Evolutionary conservation across 441 rosid species (phyloP).

Genomic region (Metrosideros polymorpha): DNA sequence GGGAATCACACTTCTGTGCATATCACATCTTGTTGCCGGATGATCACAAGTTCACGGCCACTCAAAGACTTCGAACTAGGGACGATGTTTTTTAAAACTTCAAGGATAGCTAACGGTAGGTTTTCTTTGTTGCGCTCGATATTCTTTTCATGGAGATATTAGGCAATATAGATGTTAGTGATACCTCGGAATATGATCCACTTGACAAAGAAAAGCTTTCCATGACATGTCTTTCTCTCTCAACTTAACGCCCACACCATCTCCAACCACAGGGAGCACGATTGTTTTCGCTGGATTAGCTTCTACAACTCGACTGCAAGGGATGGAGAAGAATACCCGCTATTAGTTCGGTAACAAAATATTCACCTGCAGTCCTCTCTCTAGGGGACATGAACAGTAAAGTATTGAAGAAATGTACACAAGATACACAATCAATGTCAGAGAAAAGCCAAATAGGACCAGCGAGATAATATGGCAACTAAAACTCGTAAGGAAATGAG

Average conservation of each 20-base stretch:
- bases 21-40: not conserved
- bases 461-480: not conserved
- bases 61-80: not conserved
- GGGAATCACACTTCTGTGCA: not conserved
- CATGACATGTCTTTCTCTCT: conserved; percentile 68
- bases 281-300: conserved; percentile 64
- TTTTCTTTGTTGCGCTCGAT: not conserved
- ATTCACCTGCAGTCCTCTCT: not conserved
- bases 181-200: conserved; percentile 40
- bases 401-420: not conserved
- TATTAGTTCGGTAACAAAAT: not conserved
- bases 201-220: conserved; percentile 48
- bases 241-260: conserved; percentile 28
- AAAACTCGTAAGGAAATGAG: not conserved
- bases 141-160: not conserved
- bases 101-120: not conserved
- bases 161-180: not conserved
- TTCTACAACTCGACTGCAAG: conserved; percentile 66
- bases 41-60: not conserved
- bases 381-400: not conserved
- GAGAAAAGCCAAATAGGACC: not conserved
- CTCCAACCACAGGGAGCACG: conserved; percentile 60
- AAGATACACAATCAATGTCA: not conserved
- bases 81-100: not conserved
- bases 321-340: not conserved